phyloP scores from a whole-genome alignment of 2,329 filamentous ascomycete species.

The Corinectria fuckeliana region DNA sequence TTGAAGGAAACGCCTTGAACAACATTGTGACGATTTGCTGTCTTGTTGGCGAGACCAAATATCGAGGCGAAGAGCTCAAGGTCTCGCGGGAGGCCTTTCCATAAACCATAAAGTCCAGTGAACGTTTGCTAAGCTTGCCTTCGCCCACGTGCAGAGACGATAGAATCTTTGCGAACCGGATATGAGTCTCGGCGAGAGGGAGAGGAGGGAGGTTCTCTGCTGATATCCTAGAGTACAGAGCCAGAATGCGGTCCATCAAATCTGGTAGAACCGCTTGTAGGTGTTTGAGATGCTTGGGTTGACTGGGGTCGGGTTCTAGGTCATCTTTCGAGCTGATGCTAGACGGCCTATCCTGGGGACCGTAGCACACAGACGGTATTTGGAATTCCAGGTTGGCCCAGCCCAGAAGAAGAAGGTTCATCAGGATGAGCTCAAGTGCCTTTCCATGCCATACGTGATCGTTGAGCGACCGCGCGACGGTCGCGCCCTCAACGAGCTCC shows the following conservation, averaged over 20 bases:
- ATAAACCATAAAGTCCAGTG: slow-evolving; percentile 69
- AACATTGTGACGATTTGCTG: slow-evolving; percentile 69
- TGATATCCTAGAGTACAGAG: slow-evolving; percentile 73
- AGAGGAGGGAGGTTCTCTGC: slow-evolving; percentile 75
- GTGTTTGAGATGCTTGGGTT: slow-evolving; percentile 60
- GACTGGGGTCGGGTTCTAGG: slow-evolving; percentile 45
- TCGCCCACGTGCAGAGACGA: slow-evolving; percentile 70
- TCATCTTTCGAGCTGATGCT: slow-evolving; percentile 46
- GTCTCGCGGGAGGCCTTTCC: slow-evolving; percentile 61
- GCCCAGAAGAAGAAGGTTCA: slow-evolving; percentile 82
- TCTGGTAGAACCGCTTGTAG: slow-evolving; percentile 71
- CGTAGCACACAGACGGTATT: slow-evolving; percentile 65
- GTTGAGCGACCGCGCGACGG: slow-evolving; percentile 76
- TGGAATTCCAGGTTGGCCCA: slow-evolving; percentile 87
- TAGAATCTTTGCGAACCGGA: slow-evolving; percentile 75
- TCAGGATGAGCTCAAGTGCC: slow-evolving; percentile 84
- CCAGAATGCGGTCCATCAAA: slow-evolving; percentile 75
- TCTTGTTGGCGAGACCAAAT: slow-evolving; percentile 63
- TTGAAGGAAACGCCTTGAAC: slow-evolving; percentile 74
- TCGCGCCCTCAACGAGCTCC: slow-evolving; percentile 81
- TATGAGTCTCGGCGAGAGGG: slow-evolving; percentile 73
- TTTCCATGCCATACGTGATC: slow-evolving; percentile 99
- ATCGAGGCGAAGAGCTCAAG: slow-evolving; percentile 59
- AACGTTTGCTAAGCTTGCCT: slow-evolving; percentile 66
- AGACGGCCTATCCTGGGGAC: slow-evolving; percentile 53